These are phyloP conservation scores for Cyberlindnera euphorbiae DNA, from an alignment of 805 yeast species.

Conservation along the genomic window DNA sequence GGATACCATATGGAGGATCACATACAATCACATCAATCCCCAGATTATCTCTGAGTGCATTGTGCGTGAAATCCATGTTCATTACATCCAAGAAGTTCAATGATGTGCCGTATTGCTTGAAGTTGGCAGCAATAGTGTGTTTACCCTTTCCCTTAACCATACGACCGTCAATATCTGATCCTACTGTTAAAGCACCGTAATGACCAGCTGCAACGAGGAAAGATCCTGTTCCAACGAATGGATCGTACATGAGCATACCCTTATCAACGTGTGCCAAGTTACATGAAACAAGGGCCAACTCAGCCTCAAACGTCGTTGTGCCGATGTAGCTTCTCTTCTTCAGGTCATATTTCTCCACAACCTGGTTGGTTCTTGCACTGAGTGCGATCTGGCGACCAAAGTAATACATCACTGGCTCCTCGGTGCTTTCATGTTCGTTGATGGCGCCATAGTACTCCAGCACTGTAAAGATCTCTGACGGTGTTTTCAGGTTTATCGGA, in stretches of 20 bases:
- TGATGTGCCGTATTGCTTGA: constrained; percentile 63
- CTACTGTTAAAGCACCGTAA: constrained; percentile 75
- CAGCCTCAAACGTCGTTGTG: constrained; percentile 96
- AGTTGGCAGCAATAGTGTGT: constrained; percentile 58
- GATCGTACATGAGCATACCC: constrained; percentile 77
- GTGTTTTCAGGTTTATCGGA: constrained; percentile 68
- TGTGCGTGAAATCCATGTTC: constrained; percentile 94
- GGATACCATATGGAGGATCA: constrained; percentile 97
- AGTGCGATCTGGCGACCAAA: constrained; percentile 70
- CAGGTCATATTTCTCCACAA: constrained; percentile 75
- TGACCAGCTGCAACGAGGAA: constrained; percentile 84
- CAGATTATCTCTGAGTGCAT: constrained; percentile 63
- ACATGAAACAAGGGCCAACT: constrained; percentile 79
- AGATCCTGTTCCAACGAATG: constrained; percentile 96
- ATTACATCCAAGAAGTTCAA: constrained; percentile 64
- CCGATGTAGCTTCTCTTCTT: constrained; percentile 85
- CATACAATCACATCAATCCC: constrained; percentile 78
- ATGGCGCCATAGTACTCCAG: constrained; percentile 67
- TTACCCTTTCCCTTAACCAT: constrained; percentile 65
- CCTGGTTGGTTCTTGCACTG: constrained; percentile 57
- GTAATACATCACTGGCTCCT: constrained; percentile 51
- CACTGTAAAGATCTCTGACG: constrained; percentile 65
- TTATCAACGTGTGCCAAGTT: constrained; percentile 73
- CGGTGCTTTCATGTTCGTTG: constrained; percentile 37
- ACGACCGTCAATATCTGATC: constrained; percentile 89